Evolutionary conservation across 495 filamentous ascomycete genomes (phyloP).

Genomic region (Talaromyces wortmannii): DNA sequence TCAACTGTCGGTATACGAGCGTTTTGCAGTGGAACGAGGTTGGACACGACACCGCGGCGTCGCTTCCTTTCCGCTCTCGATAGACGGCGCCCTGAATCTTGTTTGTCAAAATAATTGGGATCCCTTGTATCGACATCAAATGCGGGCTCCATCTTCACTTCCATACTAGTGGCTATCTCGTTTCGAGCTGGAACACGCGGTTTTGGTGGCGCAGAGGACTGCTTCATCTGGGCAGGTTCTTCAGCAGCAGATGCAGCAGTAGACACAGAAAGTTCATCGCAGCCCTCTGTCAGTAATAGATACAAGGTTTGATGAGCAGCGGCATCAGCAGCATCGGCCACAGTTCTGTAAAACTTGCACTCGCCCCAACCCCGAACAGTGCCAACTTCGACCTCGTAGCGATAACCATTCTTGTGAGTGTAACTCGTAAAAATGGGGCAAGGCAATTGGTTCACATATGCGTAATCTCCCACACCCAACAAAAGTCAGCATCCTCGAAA

Average conservation of each 20-base stretch:
- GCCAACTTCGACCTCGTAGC: slow-evolving; percentile 16
- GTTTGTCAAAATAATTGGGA: neutral
- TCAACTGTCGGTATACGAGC: neutral
- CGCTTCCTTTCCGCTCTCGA: neutral
- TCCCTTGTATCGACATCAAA: neutral
- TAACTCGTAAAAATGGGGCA: slow-evolving; percentile 16
- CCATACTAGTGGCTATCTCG: too few species aligned
- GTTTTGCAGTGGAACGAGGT: neutral
- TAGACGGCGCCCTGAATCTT: neutral
- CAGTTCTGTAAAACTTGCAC: slow-evolving; percentile 10
- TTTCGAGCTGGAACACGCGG: too few species aligned
- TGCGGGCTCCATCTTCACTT: too few species aligned
- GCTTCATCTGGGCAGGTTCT: neutral
- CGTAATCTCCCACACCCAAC: neutral
- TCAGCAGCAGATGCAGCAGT: neutral
- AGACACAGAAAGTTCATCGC: neutral
- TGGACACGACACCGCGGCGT: neutral
- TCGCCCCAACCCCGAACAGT: slow-evolving; percentile 9
- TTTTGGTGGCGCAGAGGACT: neutral
- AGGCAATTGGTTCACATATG: neutral
- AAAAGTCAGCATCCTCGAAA: neutral
- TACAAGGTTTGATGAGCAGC: slow-evolving; percentile 22
- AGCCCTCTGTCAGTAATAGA: slow-evolving; percentile 10
- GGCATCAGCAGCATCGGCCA: slow-evolving; percentile 17
- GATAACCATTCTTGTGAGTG: slow-evolving; percentile 8